Base-by-base conservation (phyloP, 345 rosid species). In the Citrus medica region DNA sequence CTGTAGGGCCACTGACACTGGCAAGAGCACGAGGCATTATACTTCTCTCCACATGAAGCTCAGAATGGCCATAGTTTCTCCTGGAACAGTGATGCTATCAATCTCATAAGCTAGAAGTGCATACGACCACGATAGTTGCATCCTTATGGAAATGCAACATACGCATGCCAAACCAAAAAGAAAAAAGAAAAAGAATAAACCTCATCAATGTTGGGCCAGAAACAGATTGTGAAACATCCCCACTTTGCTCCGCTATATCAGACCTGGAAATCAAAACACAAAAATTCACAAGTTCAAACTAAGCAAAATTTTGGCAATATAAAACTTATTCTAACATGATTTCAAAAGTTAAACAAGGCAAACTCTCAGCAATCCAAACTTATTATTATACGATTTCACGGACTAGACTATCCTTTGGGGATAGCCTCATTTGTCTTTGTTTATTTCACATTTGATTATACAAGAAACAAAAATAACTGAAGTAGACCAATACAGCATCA, bases 231-330 rank as follows among this genome's bases (percentile, higher is more conserved):
- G 91, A 78, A 75, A 91, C 75, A 78, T 97, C 99, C 37, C 93
- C 95, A 87, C 98, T 93, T 86, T 91, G 98, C 83, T 97, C 99
- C n/a, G 98, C 99, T 61, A 93, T 73, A 75, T 97, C 99, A 84
- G 91, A 86, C 85, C 99, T 97, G 87, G 65, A 30, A 83, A 82
- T 60, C 75, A 69, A 77, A 40, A 78, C 69, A 78, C 16, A 79
- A 55, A 65, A 56, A 14, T 56, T 58, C 38, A 38, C 38, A 21
- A 32, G 25, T 62, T 38, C 40, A 56, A 83, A 74, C 35, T 24
- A 35, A 6, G 60, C 10, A 61, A 38, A 42, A 8, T 35, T 71
- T 51, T 24, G 7, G 21, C 12, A 17, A 32, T 64, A 62, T 5
- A 42, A 28, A 64, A 64, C n/a, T 32, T 17, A 16, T 64, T 30